phyloP scores from a whole-genome alignment of 2,329 filamentous ascomycete genomes.

The Fusarium anguioides region DNA sequence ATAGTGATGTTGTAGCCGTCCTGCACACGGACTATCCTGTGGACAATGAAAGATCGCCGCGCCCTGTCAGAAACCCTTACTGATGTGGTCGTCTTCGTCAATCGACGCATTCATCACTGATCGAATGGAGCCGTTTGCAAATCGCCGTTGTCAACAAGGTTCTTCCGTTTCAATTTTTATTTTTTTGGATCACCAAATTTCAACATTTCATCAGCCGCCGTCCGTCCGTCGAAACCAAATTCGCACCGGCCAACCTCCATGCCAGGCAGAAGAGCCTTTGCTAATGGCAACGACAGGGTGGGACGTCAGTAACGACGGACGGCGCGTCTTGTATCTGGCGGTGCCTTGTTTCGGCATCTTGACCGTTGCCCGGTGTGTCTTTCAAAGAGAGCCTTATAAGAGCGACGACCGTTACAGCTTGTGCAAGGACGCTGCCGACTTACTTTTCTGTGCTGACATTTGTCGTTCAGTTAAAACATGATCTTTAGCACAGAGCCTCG shows the following conservation, averaged over 20 bases:
- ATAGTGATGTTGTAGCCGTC: slow-evolving; percentile 45
- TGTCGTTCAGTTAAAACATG: slow-evolving; percentile 10
- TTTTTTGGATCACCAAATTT: slow-evolving; percentile 17
- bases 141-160: slow-evolving; percentile 33
- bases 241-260: slow-evolving; percentile 38
- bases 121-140: slow-evolving; percentile 37
- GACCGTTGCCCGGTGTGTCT: slow-evolving; percentile 22
- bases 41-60: slow-evolving; percentile 39
- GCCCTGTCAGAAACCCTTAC: slow-evolving; percentile 29
- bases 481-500: slow-evolving; percentile 19
- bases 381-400: slow-evolving; percentile 22
- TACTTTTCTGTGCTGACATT: slow-evolving; percentile 31
- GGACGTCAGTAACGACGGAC: slow-evolving; percentile 39
- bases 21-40: slow-evolving; percentile 43
- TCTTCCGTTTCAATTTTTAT: slow-evolving; percentile 26
- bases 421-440: slow-evolving; percentile 28
- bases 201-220: slow-evolving; percentile 2
- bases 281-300: slow-evolving; percentile 27
- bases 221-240: slow-evolving; percentile 28
- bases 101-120: slow-evolving; percentile 34
- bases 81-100: slow-evolving; percentile 29
- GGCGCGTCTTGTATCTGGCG: slow-evolving; percentile 26
- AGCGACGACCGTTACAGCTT: slow-evolving; percentile 30
- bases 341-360: slow-evolving; percentile 32
- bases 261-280: slow-evolving; percentile 26